Evolutionary conservation across 1,139 yeast genomes (phyloP), one percentile per base, ranked within the genome.

Genomic region (Taphrina pruni): DNA sequence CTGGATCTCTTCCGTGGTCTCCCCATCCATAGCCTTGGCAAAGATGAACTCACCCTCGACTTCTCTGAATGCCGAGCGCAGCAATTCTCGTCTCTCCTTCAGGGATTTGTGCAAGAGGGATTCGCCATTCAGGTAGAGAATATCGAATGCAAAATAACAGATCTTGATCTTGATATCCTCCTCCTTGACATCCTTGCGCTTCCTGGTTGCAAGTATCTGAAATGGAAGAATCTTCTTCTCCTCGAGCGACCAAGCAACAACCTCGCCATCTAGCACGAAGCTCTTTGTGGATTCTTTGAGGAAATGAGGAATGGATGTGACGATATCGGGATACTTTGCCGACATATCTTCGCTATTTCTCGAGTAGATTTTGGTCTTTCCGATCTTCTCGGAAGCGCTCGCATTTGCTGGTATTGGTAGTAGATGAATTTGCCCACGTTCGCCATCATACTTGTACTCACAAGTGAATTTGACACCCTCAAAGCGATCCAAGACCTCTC

Each of bases 261-360:
- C 97, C 78, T 94, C 99, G 79, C 97, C 90, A 77, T 94, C 99
- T 70, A 94, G 78, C 70, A 94, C 91, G 78, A 93, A 86, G 64
- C 81, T 80, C 7, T 77, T 76, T 20, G 83, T 79, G 4, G 74
- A 76, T 1, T 80, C 78, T 36, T 79, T 79, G 60, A 87, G 78
- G 72, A 91, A 86, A 62, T 87, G 88, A 50, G 85, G 85, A 32
- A 90, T 84, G 62, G 89, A 86, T 0, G 87, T 83, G 36, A 89
- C 81, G 72, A 94, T 85, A 78, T 94, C 99, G 0, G 99, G 99
- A 76, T 94, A 94, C 75, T 97, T 82, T 77, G 90, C 91, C 0
- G 97, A 89, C 99, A 94, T 94, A 78, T 95, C 95, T 81, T 94
- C 99, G 65, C 96, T 90, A 78, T 94, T 94, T 79, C 99, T 85